Evolutionary conservation across 1,139 yeast genomes (phyloP).

Genomic region (Dujonia santamariae): DNA sequence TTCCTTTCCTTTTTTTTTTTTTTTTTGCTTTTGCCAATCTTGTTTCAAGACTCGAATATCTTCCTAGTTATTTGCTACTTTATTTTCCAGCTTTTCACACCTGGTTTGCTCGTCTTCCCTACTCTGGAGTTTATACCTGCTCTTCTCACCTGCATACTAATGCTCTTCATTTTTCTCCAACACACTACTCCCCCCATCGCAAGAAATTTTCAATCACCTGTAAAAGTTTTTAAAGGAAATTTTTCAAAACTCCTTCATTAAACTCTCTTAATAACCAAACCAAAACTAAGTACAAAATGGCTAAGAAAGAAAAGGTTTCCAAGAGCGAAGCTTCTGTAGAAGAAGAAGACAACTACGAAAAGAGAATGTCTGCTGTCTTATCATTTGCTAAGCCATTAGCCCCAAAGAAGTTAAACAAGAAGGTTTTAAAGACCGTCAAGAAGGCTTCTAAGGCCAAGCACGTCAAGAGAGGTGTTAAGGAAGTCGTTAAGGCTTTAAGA

Average conservation of each 20-base stretch:
- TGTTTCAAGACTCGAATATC: too few relatives aligned
- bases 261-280: neutral
- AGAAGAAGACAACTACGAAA: conserved; percentile 81
- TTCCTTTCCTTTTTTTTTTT: too few relatives aligned
- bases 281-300: conserved; percentile 31
- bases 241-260: neutral
- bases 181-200: neutral
- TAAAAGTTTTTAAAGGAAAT: neutral
- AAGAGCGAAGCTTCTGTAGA: conserved; percentile 41
- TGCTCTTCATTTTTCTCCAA: neutral
- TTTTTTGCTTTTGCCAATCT: too few relatives aligned
- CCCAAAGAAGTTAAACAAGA: conserved; percentile 92
- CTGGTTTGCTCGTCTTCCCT: too few relatives aligned
- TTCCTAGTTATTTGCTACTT: too few relatives aligned
- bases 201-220: neutral
- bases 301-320: conserved; percentile 46
- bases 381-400: conserved; percentile 96
- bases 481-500: conserved; percentile 95
- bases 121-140: too few relatives aligned
- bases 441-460: conserved; percentile 97
- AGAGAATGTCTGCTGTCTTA: conserved; percentile 82
- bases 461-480: conserved; percentile 98
- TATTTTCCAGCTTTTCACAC: too few relatives aligned
- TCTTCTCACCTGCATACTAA: neutral
- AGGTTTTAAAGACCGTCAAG: conserved; percentile 91